Evolutionary conservation across 768 basidiomycete species (phyloP), one percentile per base, ranked within the genome.

Genomic region (Hericium rajendrae): DNA sequence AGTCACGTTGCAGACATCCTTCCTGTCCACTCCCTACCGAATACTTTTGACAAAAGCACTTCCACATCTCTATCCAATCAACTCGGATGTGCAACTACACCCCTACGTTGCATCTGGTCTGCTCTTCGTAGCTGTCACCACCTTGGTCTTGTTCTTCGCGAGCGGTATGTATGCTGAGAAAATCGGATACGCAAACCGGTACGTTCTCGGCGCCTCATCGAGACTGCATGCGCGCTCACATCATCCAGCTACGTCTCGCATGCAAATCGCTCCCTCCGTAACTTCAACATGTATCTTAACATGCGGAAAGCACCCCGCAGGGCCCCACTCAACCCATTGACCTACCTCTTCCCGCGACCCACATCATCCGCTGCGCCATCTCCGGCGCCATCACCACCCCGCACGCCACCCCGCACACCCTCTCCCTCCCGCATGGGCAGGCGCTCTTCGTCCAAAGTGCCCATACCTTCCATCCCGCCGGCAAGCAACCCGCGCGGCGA

Each of bases 241-340:
- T 57, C 55, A 57, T 43, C 26, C 68, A 97, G 95, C 74, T 99
- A 97, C 67, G 91, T 98, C 26, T 93, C 93, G 1, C 94, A 97
- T 64, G 92, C 94, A 8, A 99, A 98, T 70, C 82, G 86, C 49
- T 85, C 94, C 0, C 77, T 99, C 13, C 83, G 95, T 16, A 88
- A 86, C 18, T 87, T 97, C 70, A 99, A 99, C 70, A 94, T 99
- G 85, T 91, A 91, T 66, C 79, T 99, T 63, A 99, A 99, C 73
- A 89, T 95, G 65, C 87, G 94, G 43, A 82, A 84, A 62, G 86
- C 85, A 2, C 82, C 91, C 0, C 72, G 89, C 15, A 78, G 80
- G 37, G 82, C 86, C 60, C 61, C 74, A 70, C 73, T 65, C 61
- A 84, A 79, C 64, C 79, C 80, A 8, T 69, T 85, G 51, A 69